A percentile compares a stretch with the other conserved stretches of the same genome.
These are phyloP conservation scores for Vitis hybrid DNA, from an alignment of 177 flowering plant species.

Conservation along the genomic window DNA sequence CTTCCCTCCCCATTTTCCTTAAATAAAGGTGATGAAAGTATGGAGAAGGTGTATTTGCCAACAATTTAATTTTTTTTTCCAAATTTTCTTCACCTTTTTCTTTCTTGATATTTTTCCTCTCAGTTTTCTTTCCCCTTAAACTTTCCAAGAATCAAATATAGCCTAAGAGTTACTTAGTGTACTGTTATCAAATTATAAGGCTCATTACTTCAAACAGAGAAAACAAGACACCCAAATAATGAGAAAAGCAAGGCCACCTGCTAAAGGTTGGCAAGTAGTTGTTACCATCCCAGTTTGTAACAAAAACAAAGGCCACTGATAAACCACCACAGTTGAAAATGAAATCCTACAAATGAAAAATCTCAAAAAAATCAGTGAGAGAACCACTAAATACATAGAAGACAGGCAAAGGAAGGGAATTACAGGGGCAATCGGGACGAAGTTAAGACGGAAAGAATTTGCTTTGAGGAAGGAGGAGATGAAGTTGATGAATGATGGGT, in stretches of 20 bases:
- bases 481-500: constrained; percentile 74
- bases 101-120: no score
- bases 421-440: constrained; percentile 83
- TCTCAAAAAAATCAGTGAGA: constrained; percentile 15
- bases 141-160: no score
- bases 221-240: constrained; percentile 1
- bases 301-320: constrained; percentile 85
- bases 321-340: constrained; percentile 93
- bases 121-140: no score
- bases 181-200: no score
- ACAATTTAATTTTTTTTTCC: no score
- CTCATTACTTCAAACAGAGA: no score
- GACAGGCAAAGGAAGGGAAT: constrained; percentile 7
- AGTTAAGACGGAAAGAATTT: constrained; percentile 76
- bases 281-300: constrained; percentile 61
- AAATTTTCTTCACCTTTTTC: no score
- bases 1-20: no score
- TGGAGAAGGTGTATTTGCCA: no score
- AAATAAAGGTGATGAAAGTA: no score
- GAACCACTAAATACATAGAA: background rate
- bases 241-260: constrained; percentile 43
- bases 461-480: constrained; percentile 68
- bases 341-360: constrained; percentile 61
- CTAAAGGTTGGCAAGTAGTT: constrained; percentile 34
- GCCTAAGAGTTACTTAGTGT: no score